These are phyloP conservation scores for Anthracocystis panici-leucophaei DNA, from an alignment of 1,284 basidiomycete genomes.

Conservation along the genomic window DNA sequence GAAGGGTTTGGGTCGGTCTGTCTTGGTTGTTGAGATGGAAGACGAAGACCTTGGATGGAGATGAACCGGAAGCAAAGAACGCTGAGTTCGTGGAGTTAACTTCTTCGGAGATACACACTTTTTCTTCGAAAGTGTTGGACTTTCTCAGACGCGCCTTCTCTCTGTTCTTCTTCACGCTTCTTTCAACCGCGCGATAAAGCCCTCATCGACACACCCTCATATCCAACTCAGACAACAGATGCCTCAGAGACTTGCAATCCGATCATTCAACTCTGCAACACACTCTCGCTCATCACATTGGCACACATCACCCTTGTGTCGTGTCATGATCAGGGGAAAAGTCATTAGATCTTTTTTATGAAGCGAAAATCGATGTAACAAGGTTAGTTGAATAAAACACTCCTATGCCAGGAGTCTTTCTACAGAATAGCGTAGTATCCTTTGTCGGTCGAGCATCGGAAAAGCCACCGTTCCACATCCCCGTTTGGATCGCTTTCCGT, in stretches of 20 bases:
- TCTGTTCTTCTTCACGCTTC: slow-evolving; percentile 11
- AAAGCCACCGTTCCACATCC: no score
- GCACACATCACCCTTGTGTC: neutral
- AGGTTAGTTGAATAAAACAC: neutral
- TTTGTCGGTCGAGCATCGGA: no score
- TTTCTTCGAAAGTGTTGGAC: slow-evolving; percentile 25
- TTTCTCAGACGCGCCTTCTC: slow-evolving; percentile 23
- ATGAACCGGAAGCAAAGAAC: neutral
- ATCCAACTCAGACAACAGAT: neutral
- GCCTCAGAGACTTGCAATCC: neutral
- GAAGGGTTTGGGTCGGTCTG: no score
- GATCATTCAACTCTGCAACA: neutral
- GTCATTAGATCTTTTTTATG: slow-evolving; percentile 8
- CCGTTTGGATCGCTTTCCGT: no score
- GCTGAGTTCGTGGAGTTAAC: no score
- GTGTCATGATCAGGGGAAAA: neutral
- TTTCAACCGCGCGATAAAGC: slow-evolving; percentile 30
- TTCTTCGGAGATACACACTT: neutral
- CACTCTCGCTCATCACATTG: neutral
- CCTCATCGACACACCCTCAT: neutral
- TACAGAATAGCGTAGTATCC: neutral
- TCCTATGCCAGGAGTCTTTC: neutral
- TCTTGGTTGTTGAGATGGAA: no score
- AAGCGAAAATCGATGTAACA: slow-evolving; percentile 9
- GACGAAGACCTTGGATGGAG: neutral